Conservation (phyloP, 108 stramenopile genomes). For the Skeletonema costatum region DNA sequence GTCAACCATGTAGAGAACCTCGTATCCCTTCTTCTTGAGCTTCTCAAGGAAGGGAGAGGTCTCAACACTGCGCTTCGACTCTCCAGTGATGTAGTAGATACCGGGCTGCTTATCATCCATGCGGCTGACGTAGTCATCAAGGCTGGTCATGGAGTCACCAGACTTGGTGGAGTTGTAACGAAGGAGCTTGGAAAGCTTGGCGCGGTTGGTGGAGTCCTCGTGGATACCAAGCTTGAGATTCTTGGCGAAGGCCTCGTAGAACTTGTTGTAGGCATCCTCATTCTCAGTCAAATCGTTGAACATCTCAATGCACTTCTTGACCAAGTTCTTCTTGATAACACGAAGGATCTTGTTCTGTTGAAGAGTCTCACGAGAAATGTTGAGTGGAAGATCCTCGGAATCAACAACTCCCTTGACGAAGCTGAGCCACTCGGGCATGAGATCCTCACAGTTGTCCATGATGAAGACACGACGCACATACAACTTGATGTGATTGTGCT, state of each 20-base stretch:
- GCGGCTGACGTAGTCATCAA: constrained; percentile 99
- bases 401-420: constrained; percentile 99
- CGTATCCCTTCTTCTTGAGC: constrained; percentile 99
- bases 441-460: constrained; percentile 99
- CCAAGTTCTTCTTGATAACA: constrained; percentile 99
- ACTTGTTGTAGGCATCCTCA: constrained; percentile 99
- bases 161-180: constrained; percentile 99
- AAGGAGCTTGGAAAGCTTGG: constrained; percentile 99
- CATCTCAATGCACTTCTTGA: constrained; percentile 99
- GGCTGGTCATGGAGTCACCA: constrained; percentile 98
- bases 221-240: constrained; percentile 99
- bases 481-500: constrained; percentile 99
- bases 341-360: constrained; percentile 99
- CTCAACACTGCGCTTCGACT: constrained; percentile 98
- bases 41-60: constrained; percentile 99
- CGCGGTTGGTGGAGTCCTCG: constrained; percentile 99
- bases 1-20: constrained; percentile 99
- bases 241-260: constrained; percentile 99
- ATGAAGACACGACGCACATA: constrained; percentile 99
- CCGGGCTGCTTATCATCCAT: constrained; percentile 99
- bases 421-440: constrained; percentile 99
- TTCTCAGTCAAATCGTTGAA: constrained; percentile 99
- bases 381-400: constrained; percentile 99
- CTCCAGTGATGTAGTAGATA: constrained; percentile 99
- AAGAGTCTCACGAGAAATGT: constrained; percentile 99